Conservation (phyloP, 345 rosid genomes). For the Anacardium occidentale region DNA sequence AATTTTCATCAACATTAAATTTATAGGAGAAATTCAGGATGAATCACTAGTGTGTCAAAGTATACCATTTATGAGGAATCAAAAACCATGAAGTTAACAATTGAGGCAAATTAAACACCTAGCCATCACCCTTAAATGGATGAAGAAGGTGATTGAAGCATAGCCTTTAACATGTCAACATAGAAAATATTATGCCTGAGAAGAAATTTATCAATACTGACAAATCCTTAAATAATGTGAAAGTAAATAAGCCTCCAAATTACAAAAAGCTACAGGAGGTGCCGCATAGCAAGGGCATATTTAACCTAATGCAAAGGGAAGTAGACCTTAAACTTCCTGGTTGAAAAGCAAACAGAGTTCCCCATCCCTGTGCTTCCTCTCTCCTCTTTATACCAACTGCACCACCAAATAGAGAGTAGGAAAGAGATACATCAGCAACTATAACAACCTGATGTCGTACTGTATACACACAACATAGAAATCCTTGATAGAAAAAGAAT, state of each 20-base stretch:
- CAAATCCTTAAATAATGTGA: background rate
- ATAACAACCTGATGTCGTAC: background rate
- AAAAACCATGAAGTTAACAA: background rate
- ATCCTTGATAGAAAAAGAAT: background rate
- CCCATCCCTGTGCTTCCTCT: background rate
- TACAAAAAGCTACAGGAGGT: background rate
- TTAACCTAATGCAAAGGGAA: background rate
- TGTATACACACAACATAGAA: background rate
- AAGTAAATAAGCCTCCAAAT: background rate
- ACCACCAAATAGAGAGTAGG: background rate
- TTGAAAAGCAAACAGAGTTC: conserved; percentile 11
- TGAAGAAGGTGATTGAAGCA: background rate
- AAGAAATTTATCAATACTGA: background rate
- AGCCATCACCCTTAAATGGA: background rate
- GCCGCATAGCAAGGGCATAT: conserved; percentile 1
- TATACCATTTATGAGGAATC: no score
- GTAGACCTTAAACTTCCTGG: conserved; percentile 7
- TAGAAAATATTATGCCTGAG: background rate
- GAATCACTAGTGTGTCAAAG: background rate
- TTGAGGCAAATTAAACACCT: background rate
- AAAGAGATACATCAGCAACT: background rate
- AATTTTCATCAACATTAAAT: background rate
- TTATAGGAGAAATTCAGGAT: background rate
- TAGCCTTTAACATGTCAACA: background rate
- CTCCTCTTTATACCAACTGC: conserved; percentile 16